Evolutionary conservation across 352 stramenopile species (phyloP).

Genomic region (Pythium vanterpoolii): DNA sequence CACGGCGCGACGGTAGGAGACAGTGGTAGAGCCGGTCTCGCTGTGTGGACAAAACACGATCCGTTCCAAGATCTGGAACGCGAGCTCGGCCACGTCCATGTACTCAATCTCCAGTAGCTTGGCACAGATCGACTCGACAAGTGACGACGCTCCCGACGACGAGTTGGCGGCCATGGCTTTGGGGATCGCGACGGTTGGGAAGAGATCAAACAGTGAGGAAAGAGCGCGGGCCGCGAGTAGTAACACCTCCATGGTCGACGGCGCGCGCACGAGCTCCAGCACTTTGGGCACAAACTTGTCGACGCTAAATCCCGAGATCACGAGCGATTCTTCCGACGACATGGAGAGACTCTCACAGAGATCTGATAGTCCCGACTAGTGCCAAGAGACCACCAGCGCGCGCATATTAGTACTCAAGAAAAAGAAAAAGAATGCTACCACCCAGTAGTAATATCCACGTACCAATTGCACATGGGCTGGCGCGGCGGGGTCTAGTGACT

Average conservation of each 20-base stretch:
- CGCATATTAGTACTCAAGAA: not conserved
- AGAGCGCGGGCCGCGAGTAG: constrained; percentile 53
- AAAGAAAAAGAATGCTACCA: not conserved
- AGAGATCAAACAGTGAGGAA: constrained; percentile 54
- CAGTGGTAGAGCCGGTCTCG: not conserved
- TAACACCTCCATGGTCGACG: constrained; percentile 61
- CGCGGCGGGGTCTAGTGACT: constrained; percentile 32
- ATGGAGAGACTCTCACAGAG: constrained; percentile 70
- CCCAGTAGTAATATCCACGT: no score
- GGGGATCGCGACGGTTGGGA: constrained; percentile 35
- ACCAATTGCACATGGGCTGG: constrained; percentile 43
- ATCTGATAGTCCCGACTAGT: constrained; percentile 44
- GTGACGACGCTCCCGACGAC: constrained; percentile 7
- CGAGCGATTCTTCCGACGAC: constrained; percentile 60
- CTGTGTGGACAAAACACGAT: constrained; percentile 34
- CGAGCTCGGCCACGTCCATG: constrained; percentile 76
- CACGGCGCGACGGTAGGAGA: constrained; percentile 36
- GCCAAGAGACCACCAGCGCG: not conserved
- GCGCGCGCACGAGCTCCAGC: constrained; percentile 34
- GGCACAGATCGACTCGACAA: constrained; percentile 58
- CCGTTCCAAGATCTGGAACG: constrained; percentile 62
- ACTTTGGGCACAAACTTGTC: constrained; percentile 53
- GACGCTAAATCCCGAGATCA: constrained; percentile 60
- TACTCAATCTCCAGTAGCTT: constrained; percentile 81
- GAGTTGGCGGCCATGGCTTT: constrained; percentile 37